Percentiles rank a stretch among this genome's conserved stretches.
phyloP scores from a whole-genome alignment of 768 basidiomycete genomes.

The Harrya chromipes region DNA sequence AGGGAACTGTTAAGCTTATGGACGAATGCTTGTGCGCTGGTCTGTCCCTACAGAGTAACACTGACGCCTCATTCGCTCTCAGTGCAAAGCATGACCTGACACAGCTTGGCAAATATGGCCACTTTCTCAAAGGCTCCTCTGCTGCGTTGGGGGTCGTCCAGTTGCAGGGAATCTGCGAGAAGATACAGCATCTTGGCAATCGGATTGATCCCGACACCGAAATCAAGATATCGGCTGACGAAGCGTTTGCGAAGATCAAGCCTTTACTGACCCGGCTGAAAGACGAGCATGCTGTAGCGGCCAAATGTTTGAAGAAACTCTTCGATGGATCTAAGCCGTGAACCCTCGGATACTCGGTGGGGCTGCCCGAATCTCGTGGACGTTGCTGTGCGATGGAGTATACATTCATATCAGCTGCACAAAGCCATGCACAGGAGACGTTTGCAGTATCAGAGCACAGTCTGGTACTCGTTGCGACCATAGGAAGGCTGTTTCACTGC shows the following conservation, averaged over 20 bases:
- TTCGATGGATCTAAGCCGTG: slow-evolving; percentile 3
- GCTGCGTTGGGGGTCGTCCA: slow-evolving; percentile 84
- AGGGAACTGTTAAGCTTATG: slow-evolving; percentile 73
- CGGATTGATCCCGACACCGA: slow-evolving; percentile 48
- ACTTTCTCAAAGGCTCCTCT: slow-evolving; percentile 97
- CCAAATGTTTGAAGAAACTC: slow-evolving; percentile 57
- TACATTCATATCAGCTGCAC: slow-evolving; percentile 5
- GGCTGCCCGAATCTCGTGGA: slow-evolving; percentile 2
- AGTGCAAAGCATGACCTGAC: slow-evolving; percentile 59
- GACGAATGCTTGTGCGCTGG: slow-evolving; percentile 70
- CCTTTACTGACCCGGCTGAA: slow-evolving; percentile 57
- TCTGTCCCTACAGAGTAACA: slow-evolving; percentile 9
- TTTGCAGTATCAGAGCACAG: slow-evolving; percentile 14
- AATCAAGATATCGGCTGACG: slow-evolving; percentile 42
- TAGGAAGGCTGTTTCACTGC: slow-evolving; percentile 19
- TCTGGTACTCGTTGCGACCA: slow-evolving; percentile 17
- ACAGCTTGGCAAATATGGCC: slow-evolving; percentile 72
- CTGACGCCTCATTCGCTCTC: slow-evolving; percentile 15
- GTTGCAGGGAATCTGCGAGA: slow-evolving; percentile 84
- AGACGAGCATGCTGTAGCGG: slow-evolving; percentile 66
- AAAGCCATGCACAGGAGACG: slow-evolving; percentile 9
- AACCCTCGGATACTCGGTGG: not conserved
- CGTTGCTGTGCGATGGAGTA: slow-evolving; percentile 13
- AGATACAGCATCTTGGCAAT: slow-evolving; percentile 86
- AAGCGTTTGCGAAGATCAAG: slow-evolving; percentile 57